Evolutionary conservation across 495 filamentous ascomycete genomes (phyloP).

Genomic region (Cercophora scortea): DNA sequence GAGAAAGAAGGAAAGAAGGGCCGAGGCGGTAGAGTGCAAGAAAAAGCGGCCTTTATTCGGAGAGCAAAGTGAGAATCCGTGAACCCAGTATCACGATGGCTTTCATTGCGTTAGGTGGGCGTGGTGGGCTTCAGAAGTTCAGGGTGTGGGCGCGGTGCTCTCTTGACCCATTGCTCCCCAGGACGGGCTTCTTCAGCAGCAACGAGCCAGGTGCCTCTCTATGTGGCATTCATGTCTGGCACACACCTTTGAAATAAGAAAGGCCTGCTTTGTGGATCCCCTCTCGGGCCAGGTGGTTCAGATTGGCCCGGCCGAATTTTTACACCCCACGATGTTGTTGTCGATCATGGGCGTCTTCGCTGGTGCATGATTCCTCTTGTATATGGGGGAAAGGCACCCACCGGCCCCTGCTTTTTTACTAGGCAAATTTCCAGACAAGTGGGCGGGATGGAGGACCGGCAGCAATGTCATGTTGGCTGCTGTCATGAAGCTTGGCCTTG

Average conservation of each 20-base stretch:
- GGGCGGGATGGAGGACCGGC: slow-evolving; percentile 9
- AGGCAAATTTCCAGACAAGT: slow-evolving; percentile 6
- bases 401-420: slow-evolving; percentile 14
- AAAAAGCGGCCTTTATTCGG: slow-evolving; percentile 1
- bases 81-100: slow-evolving; percentile 18
- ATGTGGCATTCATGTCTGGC: slow-evolving; percentile 19
- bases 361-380: slow-evolving; percentile 15
- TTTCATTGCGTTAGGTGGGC: slow-evolving; percentile 15
- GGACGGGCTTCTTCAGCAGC: slow-evolving; percentile 11
- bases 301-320: slow-evolving; percentile 21
- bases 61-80: slow-evolving; percentile 3
- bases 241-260: slow-evolving; percentile 21
- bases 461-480: slow-evolving; percentile 6
- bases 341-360: slow-evolving; percentile 24
- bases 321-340: slow-evolving; percentile 29
- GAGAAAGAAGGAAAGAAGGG: background rate
- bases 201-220: slow-evolving; percentile 16
- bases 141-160: slow-evolving; percentile 14
- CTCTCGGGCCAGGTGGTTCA: slow-evolving; percentile 16
- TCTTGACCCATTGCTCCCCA: slow-evolving; percentile 16
- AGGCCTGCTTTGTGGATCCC: slow-evolving; percentile 22
- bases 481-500: slow-evolving; percentile 2
- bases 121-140: background rate
- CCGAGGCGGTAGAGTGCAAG: background rate
- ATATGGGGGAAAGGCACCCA: slow-evolving; percentile 8